These are phyloP conservation scores for Mycosphaerella arachidis DNA, from an alignment of 2,329 filamentous ascomycete genomes.

Conservation along the genomic window DNA sequence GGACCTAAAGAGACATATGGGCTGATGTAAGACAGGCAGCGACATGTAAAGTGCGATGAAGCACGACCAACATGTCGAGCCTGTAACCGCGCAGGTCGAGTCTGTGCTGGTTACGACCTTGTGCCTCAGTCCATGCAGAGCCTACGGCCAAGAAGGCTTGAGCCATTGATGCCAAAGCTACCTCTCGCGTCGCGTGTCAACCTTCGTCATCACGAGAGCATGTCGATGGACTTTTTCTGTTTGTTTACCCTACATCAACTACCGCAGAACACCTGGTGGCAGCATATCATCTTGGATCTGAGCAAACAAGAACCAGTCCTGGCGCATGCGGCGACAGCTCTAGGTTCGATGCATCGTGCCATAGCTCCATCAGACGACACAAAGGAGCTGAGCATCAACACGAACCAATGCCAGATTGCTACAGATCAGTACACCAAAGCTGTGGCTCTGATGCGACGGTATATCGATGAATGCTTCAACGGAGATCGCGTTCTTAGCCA, in stretches of 20 bases:
- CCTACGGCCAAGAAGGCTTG: not conserved
- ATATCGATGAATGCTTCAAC: slow-evolving; percentile 1
- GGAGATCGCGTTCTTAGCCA: not conserved
- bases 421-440: slow-evolving; percentile 7
- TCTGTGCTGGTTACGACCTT: slow-evolving; percentile 8
- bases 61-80: slow-evolving; percentile 5
- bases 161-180: not conserved
- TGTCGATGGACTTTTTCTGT: slow-evolving; percentile 6
- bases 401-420: slow-evolving; percentile 1
- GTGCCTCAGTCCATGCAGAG: not conserved
- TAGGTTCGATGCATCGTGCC: slow-evolving; percentile 6
- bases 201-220: not conserved
- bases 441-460: slow-evolving; percentile 1
- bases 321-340: slow-evolving; percentile 4
- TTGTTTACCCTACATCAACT: slow-evolving; percentile 2
- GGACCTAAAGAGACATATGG: not conserved
- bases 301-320: slow-evolving; percentile 2
- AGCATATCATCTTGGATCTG: slow-evolving; percentile 4
- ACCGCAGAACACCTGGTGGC: slow-evolving; percentile 5
- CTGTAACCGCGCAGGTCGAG: not conserved
- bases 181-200: not conserved
- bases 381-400: not conserved
- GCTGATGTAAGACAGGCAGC: slow-evolving; percentile 3
- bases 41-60: slow-evolving; percentile 14
- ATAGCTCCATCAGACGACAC: not conserved